These are phyloP conservation scores for Globisporangium nodosum DNA, from an alignment of 352 stramenopile genomes.

Conservation along the genomic window DNA sequence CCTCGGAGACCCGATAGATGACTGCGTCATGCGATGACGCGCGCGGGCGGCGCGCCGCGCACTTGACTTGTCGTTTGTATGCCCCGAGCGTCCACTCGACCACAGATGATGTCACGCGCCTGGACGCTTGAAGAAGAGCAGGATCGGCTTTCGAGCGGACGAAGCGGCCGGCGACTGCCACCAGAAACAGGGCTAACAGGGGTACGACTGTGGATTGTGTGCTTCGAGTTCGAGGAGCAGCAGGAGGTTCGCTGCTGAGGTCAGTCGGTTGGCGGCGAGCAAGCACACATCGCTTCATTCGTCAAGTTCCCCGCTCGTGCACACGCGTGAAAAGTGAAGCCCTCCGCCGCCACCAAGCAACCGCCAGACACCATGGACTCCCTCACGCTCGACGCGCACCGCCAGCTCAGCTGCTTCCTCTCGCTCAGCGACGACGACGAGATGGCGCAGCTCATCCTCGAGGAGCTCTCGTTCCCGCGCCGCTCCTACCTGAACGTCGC, in stretches of 20 bases:
- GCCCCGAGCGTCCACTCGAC: not conserved
- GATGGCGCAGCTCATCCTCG: slow-evolving; percentile 68
- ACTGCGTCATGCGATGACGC: slow-evolving; percentile 1
- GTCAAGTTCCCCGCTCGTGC: slow-evolving; percentile 6
- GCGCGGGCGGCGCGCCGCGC: not conserved
- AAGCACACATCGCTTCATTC: slow-evolving; percentile 1
- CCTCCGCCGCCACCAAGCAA: not conserved
- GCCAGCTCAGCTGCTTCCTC: slow-evolving; percentile 74
- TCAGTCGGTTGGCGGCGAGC: not conserved
- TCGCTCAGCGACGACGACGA: slow-evolving; percentile 63
- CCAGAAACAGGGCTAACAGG: not conserved
- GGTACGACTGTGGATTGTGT: slow-evolving; percentile 1
- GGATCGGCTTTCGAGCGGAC: not conserved
- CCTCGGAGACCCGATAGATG: not conserved
- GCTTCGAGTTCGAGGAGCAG: not conserved
- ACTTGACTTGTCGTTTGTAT: not conserved
- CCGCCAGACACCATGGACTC: slow-evolving; percentile 24
- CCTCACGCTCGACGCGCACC: slow-evolving; percentile 36
- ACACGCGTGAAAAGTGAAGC: not conserved
- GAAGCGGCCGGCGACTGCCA: not conserved
- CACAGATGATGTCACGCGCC: slow-evolving; percentile 1
- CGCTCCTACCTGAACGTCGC: slow-evolving; percentile 54
- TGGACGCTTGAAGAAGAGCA: not conserved
- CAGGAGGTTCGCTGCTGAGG: not conserved
- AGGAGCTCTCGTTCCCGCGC: slow-evolving; percentile 60